Percentiles rank a stretch among this genome's conserved stretches.
phyloP scores from a whole-genome alignment of 2,329 filamentous ascomycete species.

The Penicillium sp. region DNA sequence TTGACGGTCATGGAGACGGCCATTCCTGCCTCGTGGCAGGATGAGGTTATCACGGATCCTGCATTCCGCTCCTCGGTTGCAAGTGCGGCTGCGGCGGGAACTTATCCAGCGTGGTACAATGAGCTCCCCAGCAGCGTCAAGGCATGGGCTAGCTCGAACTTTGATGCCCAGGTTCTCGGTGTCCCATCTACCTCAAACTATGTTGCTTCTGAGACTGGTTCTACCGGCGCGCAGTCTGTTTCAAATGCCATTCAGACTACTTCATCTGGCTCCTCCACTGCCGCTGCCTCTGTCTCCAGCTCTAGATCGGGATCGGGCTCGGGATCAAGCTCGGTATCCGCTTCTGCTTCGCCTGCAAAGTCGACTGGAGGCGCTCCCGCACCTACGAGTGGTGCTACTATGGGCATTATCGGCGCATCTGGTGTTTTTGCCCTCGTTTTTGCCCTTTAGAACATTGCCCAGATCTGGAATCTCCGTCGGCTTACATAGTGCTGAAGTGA shows the following conservation, averaged over 20 bases:
- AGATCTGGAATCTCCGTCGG: too few relatives aligned
- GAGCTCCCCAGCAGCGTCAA: slow-evolving; percentile 16
- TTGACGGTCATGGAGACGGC: slow-evolving; percentile 34
- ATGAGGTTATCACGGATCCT: slow-evolving; percentile 26
- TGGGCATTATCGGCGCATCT: slow-evolving; percentile 32
- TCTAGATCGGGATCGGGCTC: slow-evolving; percentile 7
- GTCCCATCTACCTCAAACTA: neutral
- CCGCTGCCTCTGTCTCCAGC: neutral
- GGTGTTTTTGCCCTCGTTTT: slow-evolving; percentile 34
- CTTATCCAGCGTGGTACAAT: slow-evolving; percentile 4
- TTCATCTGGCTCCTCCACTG: slow-evolving; percentile 5
- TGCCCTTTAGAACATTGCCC: too few relatives aligned
- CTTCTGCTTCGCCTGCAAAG: slow-evolving; percentile 16
- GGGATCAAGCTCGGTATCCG: neutral
- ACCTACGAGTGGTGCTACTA: slow-evolving; percentile 29
- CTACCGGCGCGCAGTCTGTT: neutral
- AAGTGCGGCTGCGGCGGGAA: neutral
- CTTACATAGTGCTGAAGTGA: too few relatives aligned
- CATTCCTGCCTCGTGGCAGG: slow-evolving; percentile 24
- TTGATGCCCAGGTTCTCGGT: neutral
- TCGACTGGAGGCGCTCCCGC: slow-evolving; percentile 32
- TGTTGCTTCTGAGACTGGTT: slow-evolving; percentile 7
- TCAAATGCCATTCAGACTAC: slow-evolving; percentile 1
- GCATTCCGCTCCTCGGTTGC: slow-evolving; percentile 14
- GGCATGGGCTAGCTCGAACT: slow-evolving; percentile 29